Base-by-base conservation (phyloP, 202 grass and related monocot genomes). In the Brachypodium distachyon region DNA sequence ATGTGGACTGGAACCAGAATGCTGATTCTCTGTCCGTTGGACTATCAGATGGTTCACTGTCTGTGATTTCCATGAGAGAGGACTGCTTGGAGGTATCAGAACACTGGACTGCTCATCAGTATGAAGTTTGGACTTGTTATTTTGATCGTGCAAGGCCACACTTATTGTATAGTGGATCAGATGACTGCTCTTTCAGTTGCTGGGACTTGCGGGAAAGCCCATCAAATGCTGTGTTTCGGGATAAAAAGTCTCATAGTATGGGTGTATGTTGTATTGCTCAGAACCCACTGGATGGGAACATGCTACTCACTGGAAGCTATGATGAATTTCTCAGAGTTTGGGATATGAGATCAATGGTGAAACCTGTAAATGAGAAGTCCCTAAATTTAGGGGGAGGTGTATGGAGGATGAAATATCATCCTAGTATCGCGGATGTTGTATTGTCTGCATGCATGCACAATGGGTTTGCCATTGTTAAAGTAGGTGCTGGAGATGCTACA, bases 401-500 rank as follows among this genome's bases (percentile, higher is more conserved):
- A 68, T 97, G 95, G 95, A 92, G 95, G 82, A 77, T 97, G 33
- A 97, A 97, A 72, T 86, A 89, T 55, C 91, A 97, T 78, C 95
- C 95, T 44, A 61, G 10, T 82, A 77, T 88, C 62, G 54, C 67
- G 18, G 81, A 81, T 76, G 25, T 92, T 40, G 66, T 94, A 71
- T 86, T 97, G 68, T 84, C 87, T 13, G 91, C 91, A 72, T 97
- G 91, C 71, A 97, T 97, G 95, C 95, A 97, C 73, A 94, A 92
- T 78, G 95, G 95, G 73, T 97, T 94, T 88, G 72, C 89, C 9
- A 69, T 97, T 92, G 84, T 92, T 60, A 88, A 57, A 58, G 54
- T 88, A 73, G 79, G 77, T 77, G 31, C 76, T 19, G 67, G 39
- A 68, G 85, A 92, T 82, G 16, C 62, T 58, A 62, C 12, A 27